Evolutionary conservation across 495 filamentous ascomycete species (phyloP), one percentile per base, ranked within the genome.

Genomic region (Platismatia glauca): DNA sequence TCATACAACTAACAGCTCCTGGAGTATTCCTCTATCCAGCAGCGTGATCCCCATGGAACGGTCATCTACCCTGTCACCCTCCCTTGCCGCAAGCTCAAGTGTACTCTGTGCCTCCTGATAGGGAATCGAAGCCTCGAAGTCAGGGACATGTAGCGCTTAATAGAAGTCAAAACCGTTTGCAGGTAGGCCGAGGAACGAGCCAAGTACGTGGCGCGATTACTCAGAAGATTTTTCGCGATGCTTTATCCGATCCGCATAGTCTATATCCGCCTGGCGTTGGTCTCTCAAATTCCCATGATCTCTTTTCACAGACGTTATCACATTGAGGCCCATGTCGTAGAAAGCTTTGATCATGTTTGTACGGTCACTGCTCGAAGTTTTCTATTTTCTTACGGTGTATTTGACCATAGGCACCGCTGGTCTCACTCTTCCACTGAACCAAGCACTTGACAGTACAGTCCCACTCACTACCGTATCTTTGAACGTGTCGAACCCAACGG

Each of bases 181-280:
- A n/a, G n/a, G n/a, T n/a, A n/a, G n/a, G n/a, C n/a, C n/a, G n/a
- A n/a, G n/a, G n/a, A n/a, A n/a, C n/a, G n/a, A n/a, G n/a, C n/a
- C n/a, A n/a, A n/a, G n/a, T n/a, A n/a, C n/a, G n/a, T n/a, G n/a
- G n/a, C n/a, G n/a, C n/a, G n/a, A n/a, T n/a, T n/a, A n/a, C n/a
- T n/a, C n/a, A n/a, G n/a, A n/a, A n/a, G n/a, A n/a, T 35, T 46
- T 22, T 46, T 52, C 48, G 48, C 48, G 48, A 52, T 52, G 27
- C 24, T 18, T 31, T 18, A 52, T 18, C 48, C 48, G 48, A 24
- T 52, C 11, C 7, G 48, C 1, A 31, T 1, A 4, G 4, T 31
- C 9, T 52, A 18, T 31, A 52, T 31, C 24, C 16, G 15, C 18
- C n/a, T 48, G 22, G 44, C 44, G 44, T n/a, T 11, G 22, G 4